These are phyloP conservation scores for Fusarium subglutinans DNA, from an alignment of 2,329 filamentous ascomycete genomes.

Conservation along the genomic window DNA sequence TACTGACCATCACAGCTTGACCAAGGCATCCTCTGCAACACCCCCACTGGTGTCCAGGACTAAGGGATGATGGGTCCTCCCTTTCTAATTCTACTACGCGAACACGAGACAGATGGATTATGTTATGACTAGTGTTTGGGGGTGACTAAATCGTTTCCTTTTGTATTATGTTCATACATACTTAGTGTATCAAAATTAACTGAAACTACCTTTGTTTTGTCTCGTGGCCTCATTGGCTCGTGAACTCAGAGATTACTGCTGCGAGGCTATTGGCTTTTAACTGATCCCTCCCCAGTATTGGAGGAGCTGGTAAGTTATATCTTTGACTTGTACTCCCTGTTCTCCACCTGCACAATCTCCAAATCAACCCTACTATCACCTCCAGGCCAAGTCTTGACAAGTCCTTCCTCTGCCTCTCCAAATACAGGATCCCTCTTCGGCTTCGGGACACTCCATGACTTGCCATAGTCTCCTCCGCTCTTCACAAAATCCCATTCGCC, in stretches of 20 bases:
- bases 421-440: constrained; percentile 33
- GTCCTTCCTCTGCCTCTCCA: not conserved
- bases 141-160: not conserved
- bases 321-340: not conserved
- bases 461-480: constrained; percentile 32
- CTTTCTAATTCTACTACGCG: not conserved
- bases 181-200: not conserved
- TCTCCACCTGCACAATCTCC: constrained; percentile 5
- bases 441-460: constrained; percentile 32
- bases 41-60: constrained; percentile 44
- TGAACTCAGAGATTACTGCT: too few relatives aligned
- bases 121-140: not conserved
- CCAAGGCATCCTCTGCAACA: constrained; percentile 50
- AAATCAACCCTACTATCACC: not conserved
- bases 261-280: rapidly evolving
- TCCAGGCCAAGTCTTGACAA: constrained; percentile 27
- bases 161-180: not conserved
- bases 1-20: constrained; percentile 35
- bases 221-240: too few relatives aligned
- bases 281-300: rapidly evolving
- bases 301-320: not conserved
- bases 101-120: not conserved
- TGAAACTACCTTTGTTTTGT: rapidly evolving
- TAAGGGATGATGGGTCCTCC: not conserved
- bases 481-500: constrained; percentile 36